A percentile compares a stretch with the other conserved stretches of the same genome.
phyloP scores from a whole-genome alignment of 768 basidiomycete species.

The Phanerochaete sordida region DNA sequence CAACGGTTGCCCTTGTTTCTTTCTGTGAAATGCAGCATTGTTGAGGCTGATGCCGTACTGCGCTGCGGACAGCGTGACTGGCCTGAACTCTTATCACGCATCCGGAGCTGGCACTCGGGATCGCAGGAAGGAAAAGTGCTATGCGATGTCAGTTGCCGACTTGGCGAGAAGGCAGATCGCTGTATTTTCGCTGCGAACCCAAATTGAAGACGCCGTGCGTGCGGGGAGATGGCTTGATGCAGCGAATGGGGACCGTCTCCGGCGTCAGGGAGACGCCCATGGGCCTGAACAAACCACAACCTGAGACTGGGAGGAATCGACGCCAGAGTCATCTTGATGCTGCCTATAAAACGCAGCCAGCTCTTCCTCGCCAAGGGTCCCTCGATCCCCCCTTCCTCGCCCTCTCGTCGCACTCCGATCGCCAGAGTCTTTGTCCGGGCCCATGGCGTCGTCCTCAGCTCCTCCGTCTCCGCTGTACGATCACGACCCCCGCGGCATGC shows the following conservation, averaged over 20 bases:
- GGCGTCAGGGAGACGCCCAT: neutral
- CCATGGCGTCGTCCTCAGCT: slow-evolving; percentile 2
- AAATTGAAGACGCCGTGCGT: neutral
- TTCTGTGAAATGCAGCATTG: neutral
- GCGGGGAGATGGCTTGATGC: neutral
- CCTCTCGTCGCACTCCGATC: slow-evolving; percentile 2
- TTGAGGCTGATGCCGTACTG: slow-evolving; percentile 2
- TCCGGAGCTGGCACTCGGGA: neutral
- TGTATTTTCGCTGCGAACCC: neutral
- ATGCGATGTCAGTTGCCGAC: slow-evolving; percentile 1
- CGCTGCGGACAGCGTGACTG: neutral
- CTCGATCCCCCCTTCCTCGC: slow-evolving; percentile 6
- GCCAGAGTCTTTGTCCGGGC: neutral
- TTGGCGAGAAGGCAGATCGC: slow-evolving; percentile 5
- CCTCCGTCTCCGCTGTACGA: slow-evolving; percentile 7
- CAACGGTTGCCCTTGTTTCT: neutral
- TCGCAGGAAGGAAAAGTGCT: neutral
- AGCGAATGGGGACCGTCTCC: neutral
- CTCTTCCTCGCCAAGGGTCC: neutral
- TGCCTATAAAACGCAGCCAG: slow-evolving; percentile 4
- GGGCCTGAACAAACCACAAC: slow-evolving; percentile 4
- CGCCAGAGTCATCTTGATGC: neutral
- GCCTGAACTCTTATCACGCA: neutral
- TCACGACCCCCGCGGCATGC: neutral
- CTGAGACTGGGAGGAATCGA: slow-evolving; percentile 1